A percentile compares a stretch with the other conserved stretches of the same genome.
These are phyloP conservation scores for Bruguiera parviflora DNA, from an alignment of 345 rosid genomes.

Conservation along the genomic window DNA sequence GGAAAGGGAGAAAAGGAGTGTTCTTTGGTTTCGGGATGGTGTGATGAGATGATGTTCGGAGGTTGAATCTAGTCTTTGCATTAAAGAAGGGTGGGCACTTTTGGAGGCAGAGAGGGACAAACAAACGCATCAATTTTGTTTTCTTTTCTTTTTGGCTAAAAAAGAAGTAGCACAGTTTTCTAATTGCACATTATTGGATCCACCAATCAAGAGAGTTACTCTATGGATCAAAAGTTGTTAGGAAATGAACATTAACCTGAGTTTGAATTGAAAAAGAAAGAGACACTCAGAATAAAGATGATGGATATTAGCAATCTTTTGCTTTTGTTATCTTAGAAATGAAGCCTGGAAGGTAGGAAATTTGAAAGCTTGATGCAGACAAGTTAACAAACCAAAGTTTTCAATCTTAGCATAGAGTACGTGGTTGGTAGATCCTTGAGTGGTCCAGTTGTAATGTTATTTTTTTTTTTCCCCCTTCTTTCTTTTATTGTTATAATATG, in stretches of 20 bases:
- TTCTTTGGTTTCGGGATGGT: background rate
- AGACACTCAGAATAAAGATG: background rate
- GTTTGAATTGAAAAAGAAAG: too few species aligned
- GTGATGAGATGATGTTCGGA: background rate
- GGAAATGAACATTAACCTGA: background rate
- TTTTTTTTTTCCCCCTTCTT: too few species aligned
- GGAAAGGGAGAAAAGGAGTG: background rate
- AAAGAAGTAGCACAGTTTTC: too few species aligned
- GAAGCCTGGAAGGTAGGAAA: constrained; percentile 9
- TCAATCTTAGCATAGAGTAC: background rate
- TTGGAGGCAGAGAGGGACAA: background rate
- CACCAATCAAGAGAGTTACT: background rate
- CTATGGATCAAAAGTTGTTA: background rate
- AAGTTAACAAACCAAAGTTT: constrained; percentile 1
- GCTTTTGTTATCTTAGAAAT: background rate
- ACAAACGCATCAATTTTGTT: background rate
- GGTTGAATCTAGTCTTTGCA: background rate
- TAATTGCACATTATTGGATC: background rate
- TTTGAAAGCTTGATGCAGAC: constrained; percentile 13
- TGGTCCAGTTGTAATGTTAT: background rate
- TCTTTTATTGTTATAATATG: background rate
- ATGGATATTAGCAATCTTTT: background rate
- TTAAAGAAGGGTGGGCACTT: background rate
- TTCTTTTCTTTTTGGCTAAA: background rate
- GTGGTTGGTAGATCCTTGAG: constrained; percentile 16